Conservation (phyloP, 2,329 filamentous ascomycete genomes). For the Paecilomyces sp. region DNA sequence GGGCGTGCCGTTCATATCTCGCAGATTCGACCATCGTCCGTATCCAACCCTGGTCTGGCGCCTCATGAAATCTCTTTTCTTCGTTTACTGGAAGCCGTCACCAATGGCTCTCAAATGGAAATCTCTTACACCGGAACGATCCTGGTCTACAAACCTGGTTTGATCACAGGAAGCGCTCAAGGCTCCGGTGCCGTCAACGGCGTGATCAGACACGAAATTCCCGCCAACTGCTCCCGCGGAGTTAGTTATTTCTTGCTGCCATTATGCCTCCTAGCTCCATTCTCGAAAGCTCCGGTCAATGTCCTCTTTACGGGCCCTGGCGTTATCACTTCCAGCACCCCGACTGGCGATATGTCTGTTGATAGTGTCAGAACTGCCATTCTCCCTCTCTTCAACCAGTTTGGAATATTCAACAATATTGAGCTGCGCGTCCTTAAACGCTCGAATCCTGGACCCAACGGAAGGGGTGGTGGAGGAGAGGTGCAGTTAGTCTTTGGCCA, state of each 20-base stretch:
- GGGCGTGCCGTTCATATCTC: conserved; percentile 86
- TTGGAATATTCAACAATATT: conserved; percentile 80
- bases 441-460: conserved; percentile 68
- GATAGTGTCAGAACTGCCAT: conserved; percentile 92
- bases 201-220: conserved; percentile 73
- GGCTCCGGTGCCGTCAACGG: conserved; percentile 68
- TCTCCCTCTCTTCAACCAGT: conserved; percentile 80
- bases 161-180: conserved; percentile 78
- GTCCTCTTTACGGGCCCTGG: conserved; percentile 84
- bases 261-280: conserved; percentile 83
- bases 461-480: conserved; percentile 75
- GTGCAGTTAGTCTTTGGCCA: conserved; percentile 93
- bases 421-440: conserved; percentile 76
- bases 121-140: conserved; percentile 96
- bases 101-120: conserved; percentile 90
- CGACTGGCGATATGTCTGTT: conserved; percentile 77
- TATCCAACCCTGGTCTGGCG: conserved; percentile 79
- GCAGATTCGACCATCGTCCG: conserved; percentile 81
- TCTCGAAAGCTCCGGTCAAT: conserved; percentile 85
- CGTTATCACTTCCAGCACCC: conserved; percentile 82
- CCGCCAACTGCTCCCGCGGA: conserved; percentile 68
- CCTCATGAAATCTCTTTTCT: conserved; percentile 93
- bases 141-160: conserved; percentile 81
- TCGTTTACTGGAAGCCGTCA: conserved; percentile 86
- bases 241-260: conserved; percentile 89